These are phyloP conservation scores for Pyrenochaeta sp. DNA, from an alignment of 2,329 filamentous ascomycete species.

Conservation along the genomic window DNA sequence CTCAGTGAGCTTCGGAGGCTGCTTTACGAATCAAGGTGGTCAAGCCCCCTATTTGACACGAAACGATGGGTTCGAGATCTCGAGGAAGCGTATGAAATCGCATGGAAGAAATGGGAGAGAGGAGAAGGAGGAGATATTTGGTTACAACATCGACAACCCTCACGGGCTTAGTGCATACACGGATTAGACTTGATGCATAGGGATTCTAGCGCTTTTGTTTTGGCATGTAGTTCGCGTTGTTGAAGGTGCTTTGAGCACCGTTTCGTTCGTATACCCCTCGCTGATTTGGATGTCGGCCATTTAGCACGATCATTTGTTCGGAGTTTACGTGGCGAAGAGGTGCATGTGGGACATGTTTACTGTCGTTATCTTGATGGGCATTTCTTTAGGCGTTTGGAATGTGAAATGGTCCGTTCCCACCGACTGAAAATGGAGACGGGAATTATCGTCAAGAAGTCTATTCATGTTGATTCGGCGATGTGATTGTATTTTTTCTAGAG, in stretches of 20 bases:
- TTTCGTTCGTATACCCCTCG: not conserved
- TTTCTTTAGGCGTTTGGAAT: constrained; percentile 5
- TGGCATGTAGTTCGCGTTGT: constrained; percentile 16
- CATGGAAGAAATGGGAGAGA: constrained; percentile 86
- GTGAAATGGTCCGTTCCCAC: too few relatives aligned
- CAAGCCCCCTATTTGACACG: constrained; percentile 89
- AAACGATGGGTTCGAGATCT: constrained; percentile 88
- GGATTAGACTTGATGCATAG: not conserved
- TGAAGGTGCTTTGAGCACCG: not conserved
- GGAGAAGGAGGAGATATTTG: constrained; percentile 94
- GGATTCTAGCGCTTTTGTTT: constrained; percentile 16
- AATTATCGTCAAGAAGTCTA: too few relatives aligned
- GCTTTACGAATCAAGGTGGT: constrained; percentile 84
- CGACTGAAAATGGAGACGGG: too few relatives aligned
- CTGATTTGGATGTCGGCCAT: not conserved
- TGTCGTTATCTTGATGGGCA: constrained; percentile 7
- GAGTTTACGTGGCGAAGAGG: not conserved
- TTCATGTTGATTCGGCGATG: too few relatives aligned
- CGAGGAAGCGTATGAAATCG: constrained; percentile 85
- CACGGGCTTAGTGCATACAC: constrained; percentile 2
- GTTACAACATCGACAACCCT: constrained; percentile 54
- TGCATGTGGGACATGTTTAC: not conserved
- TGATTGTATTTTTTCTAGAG: too few relatives aligned
- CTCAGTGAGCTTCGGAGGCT: constrained; percentile 80
- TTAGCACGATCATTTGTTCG: constrained; percentile 5